Conservation (phyloP, 2,329 filamentous ascomycete species). For the Passalora sequoiae region DNA sequence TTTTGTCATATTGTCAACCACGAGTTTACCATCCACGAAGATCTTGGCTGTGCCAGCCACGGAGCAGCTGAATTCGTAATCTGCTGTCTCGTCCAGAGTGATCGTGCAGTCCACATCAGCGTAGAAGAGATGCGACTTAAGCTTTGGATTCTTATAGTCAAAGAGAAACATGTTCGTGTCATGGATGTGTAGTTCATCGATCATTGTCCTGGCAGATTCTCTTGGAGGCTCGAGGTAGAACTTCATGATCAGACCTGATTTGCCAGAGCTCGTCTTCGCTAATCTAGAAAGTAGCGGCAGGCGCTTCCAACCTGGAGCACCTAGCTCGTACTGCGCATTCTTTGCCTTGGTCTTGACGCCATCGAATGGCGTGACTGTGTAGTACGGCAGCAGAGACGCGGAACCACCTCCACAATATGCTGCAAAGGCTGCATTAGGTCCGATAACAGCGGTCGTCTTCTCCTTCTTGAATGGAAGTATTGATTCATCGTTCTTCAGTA, state of each 20-base stretch:
- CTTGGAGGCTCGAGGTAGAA: conserved; percentile 47
- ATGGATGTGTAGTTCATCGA: conserved; percentile 49
- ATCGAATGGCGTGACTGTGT: conserved; percentile 31
- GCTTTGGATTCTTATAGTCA: conserved; percentile 45
- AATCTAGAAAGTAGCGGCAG: conserved; percentile 27
- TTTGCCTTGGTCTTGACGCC: conserved; percentile 27
- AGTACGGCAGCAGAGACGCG: conserved; percentile 32
- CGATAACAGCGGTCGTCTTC: conserved; percentile 67
- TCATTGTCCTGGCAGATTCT: conserved; percentile 40
- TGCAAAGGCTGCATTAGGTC: conserved; percentile 66
- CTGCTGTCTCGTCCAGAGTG: conserved; percentile 55
- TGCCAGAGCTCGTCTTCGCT: conserved; percentile 20
- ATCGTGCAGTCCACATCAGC: conserved; percentile 52
- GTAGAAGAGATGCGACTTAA: conserved; percentile 37
- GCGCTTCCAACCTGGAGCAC: conserved; percentile 28
- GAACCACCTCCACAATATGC: conserved; percentile 42
- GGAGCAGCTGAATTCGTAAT: conserved; percentile 62
- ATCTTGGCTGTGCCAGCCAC: conserved; percentile 63
- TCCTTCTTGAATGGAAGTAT: conserved; percentile 61
- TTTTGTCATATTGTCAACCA: conserved; percentile 60
- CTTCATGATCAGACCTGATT: conserved; percentile 26
- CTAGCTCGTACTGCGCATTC: conserved; percentile 22
- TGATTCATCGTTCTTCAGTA: conserved; percentile 62
- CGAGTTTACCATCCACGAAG: conserved; percentile 56
- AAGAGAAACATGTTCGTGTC: conserved; percentile 42